Evolutionary conservation across 345 rosid species (phyloP).

Genomic region (Euphorbia peplus): DNA sequence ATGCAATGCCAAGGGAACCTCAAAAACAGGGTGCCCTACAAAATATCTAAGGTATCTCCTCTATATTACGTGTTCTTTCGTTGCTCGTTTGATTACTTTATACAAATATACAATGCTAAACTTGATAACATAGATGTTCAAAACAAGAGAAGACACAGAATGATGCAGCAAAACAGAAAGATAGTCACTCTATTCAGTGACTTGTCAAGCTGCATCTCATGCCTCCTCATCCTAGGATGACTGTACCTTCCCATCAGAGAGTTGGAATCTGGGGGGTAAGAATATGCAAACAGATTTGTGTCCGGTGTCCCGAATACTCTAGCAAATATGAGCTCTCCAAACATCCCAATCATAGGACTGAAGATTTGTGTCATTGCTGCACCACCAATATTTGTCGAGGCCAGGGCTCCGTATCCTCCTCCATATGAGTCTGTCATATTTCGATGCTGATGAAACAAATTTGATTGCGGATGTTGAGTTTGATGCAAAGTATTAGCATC

Average conservation of each 20-base stretch:
- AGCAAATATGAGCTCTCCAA: constrained; percentile 41
- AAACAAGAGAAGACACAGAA: constrained; percentile 30
- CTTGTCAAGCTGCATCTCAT: constrained; percentile 29
- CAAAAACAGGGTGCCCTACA: constrained; percentile 1
- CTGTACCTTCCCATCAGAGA: constrained; percentile 5
- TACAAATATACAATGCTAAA: constrained; percentile 17
- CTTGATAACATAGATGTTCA: neutral
- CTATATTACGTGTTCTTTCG: neutral
- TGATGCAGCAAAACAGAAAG: constrained; percentile 27
- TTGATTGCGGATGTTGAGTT: constrained; percentile 17
- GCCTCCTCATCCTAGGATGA: constrained; percentile 26
- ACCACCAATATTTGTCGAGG: constrained; percentile 16
- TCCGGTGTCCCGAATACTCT: constrained; percentile 28
- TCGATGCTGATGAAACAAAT: constrained; percentile 26
- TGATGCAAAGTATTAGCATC: constrained; percentile 10
- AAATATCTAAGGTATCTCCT: neutral
- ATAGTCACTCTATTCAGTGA: constrained; percentile 23
- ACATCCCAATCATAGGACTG: constrained; percentile 53
- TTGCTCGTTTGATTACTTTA: neutral
- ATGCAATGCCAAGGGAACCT: constrained; percentile 1
- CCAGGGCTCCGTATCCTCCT: constrained; percentile 26
- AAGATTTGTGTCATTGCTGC: constrained; percentile 37
- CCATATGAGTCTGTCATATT: constrained; percentile 30
- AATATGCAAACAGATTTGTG: constrained; percentile 44
- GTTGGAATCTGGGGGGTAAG: constrained; percentile 20